phyloP scores from a whole-genome alignment of 768 basidiomycete species.

The Leccinum longicurvipes region DNA sequence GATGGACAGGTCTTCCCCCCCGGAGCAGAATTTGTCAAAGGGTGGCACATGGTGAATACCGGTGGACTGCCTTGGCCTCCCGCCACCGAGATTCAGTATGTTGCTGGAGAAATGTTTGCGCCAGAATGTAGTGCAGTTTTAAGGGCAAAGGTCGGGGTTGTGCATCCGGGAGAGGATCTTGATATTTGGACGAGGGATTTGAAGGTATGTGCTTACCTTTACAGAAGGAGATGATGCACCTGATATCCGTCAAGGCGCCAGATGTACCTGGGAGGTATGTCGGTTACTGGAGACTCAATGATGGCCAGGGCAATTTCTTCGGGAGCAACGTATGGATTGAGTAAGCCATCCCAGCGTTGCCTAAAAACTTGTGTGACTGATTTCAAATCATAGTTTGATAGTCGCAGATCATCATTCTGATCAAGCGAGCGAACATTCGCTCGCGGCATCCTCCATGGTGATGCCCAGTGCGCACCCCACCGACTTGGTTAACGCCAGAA shows the following conservation, averaged over 20 bases:
- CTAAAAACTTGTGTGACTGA: slow-evolving; percentile 1
- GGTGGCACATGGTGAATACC: slow-evolving; percentile 72
- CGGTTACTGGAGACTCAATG: slow-evolving; percentile 71
- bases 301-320: slow-evolving; percentile 57
- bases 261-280: slow-evolving; percentile 69
- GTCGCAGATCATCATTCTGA: slow-evolving; percentile 52
- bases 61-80: slow-evolving; percentile 65
- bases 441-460: slow-evolving; percentile 63
- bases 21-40: slow-evolving; percentile 83
- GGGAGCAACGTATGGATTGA: slow-evolving; percentile 75
- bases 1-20: slow-evolving; percentile 78
- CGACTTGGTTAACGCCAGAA: slow-evolving; percentile 11
- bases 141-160: slow-evolving; percentile 49
- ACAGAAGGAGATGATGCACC: not conserved
- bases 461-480: slow-evolving; percentile 49
- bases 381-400: slow-evolving; percentile 46
- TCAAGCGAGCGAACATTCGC: slow-evolving; percentile 42
- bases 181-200: slow-evolving; percentile 73
- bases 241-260: slow-evolving; percentile 51
- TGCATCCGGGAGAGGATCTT: slow-evolving; percentile 53
- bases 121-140: slow-evolving; percentile 31
- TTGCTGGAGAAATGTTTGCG: slow-evolving; percentile 63
- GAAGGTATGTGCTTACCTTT: slow-evolving; percentile 46
- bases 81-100: slow-evolving; percentile 63
- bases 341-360: slow-evolving; percentile 42